Evolutionary conservation across 1,139 yeast genomes (phyloP).

Genomic region (Candida frijolesensis): DNA sequence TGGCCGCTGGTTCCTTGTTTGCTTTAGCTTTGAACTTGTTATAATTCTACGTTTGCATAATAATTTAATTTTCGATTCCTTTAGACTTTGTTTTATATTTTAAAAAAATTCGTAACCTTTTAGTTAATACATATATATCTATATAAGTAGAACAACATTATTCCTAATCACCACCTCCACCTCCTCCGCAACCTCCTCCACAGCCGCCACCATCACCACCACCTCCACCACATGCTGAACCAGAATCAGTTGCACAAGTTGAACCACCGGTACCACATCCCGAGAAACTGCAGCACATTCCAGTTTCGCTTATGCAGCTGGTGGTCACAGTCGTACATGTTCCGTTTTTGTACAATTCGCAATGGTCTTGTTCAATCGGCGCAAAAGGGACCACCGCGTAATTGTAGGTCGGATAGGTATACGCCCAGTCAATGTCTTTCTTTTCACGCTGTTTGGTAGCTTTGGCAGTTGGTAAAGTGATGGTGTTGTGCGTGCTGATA

Average conservation of each 20-base stretch:
- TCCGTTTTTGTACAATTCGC: not conserved
- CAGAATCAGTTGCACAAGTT: not conserved
- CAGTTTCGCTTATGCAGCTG: not conserved
- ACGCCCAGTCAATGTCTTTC: not conserved
- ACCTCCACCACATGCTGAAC: not conserved
- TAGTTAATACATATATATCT: no score
- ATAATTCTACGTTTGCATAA: not conserved
- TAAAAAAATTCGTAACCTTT: no score
- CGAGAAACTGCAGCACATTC: not conserved
- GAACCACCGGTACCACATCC: not conserved
- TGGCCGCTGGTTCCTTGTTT: not conserved
- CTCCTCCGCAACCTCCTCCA: not conserved
- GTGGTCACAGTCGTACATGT: not conserved
- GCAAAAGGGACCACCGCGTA: not conserved
- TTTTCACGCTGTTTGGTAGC: slow-evolving; percentile 1
- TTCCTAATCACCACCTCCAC: not conserved
- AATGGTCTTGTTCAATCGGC: not conserved
- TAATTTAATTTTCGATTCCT: no score
- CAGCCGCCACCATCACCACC: slow-evolving; percentile 5
- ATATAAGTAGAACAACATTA: no score
- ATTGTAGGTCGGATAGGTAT: not conserved
- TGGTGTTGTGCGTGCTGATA: slow-evolving; percentile 22
- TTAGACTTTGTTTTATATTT: no score
- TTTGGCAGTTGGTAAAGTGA: slow-evolving; percentile 13
- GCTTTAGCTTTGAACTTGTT: not conserved